Percentiles rank a stretch among this genome's conserved stretches.
Conservation (phyloP, 1,139 yeast genomes). For the Yamadazyma kanchanaburiensis region DNA sequence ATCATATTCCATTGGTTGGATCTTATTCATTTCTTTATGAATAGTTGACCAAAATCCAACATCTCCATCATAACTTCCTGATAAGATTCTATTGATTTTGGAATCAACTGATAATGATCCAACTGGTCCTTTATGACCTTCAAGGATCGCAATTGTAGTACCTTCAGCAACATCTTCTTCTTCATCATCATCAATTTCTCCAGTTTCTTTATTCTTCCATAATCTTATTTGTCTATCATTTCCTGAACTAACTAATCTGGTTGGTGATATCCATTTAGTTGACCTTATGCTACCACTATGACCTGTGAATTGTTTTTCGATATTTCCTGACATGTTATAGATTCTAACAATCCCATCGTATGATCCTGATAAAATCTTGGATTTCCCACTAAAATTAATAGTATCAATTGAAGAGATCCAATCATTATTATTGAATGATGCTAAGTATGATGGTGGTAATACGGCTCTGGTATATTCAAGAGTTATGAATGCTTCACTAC, state of each 20-base stretch:
- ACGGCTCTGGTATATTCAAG: constrained; percentile 91
- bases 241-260: constrained; percentile 80
- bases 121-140: constrained; percentile 88
- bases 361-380: constrained; percentile 77
- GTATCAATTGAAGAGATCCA: constrained; percentile 86
- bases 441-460: constrained; percentile 86
- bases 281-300: constrained; percentile 84
- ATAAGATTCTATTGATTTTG: constrained; percentile 56
- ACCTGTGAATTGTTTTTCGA: constrained; percentile 78
- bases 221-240: constrained; percentile 85
- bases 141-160: constrained; percentile 75
- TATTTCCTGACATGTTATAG: constrained; percentile 81
- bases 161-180: constrained; percentile 58
- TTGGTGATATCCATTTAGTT: constrained; percentile 72
- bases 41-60: constrained; percentile 88
- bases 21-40: constrained; percentile 77
- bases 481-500: constrained; percentile 75
- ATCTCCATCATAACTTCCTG: constrained; percentile 82
- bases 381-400: constrained; percentile 32
- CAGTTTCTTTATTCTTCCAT: constrained; percentile 67
- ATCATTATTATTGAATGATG: constrained; percentile 88
- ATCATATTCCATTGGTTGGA: constrained; percentile 56
- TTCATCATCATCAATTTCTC: constrained; percentile 17
- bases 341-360: constrained; percentile 93
- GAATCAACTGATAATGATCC: constrained; percentile 65